Conservation (phyloP, 345 rosid genomes). For the Xanthoceras sorbifolium region DNA sequence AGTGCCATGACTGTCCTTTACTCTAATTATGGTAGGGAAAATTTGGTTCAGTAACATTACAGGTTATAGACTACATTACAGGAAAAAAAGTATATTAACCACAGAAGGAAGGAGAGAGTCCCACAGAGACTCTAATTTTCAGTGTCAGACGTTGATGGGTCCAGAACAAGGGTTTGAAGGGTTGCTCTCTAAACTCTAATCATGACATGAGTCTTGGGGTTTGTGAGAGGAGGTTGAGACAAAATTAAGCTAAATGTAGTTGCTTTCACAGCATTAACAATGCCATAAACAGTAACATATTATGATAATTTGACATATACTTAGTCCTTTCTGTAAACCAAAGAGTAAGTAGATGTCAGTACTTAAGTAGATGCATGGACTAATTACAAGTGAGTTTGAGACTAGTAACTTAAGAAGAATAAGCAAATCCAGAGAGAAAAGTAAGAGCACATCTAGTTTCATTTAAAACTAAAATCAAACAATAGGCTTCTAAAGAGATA, state of each 20-base stretch:
- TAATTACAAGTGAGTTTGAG: not conserved
- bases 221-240: constrained; percentile 32
- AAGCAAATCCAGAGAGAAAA: not conserved
- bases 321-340: not conserved
- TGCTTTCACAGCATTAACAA: constrained; percentile 41
- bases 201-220: constrained; percentile 36
- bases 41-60: constrained; percentile 35
- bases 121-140: constrained; percentile 55
- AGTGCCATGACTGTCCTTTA: constrained; percentile 29
- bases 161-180: constrained; percentile 43
- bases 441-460: not conserved
- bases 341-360: not conserved
- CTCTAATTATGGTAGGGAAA: constrained; percentile 29
- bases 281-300: constrained; percentile 21
- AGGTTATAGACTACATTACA: constrained; percentile 17
- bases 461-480: not conserved
- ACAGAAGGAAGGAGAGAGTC: constrained; percentile 22
- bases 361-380: not conserved
- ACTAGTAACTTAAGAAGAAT: not conserved
- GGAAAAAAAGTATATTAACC: constrained; percentile 26
- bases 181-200: constrained; percentile 29
- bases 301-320: constrained; percentile 1
- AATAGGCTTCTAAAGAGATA: too few species aligned
- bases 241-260: constrained; percentile 36
- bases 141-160: constrained; percentile 84